Percentiles rank a stretch among this genome's conserved stretches.
phyloP scores from a whole-genome alignment of 176 grass and related monocot genomes.

The Cenchrus fungigraminus region DNA sequence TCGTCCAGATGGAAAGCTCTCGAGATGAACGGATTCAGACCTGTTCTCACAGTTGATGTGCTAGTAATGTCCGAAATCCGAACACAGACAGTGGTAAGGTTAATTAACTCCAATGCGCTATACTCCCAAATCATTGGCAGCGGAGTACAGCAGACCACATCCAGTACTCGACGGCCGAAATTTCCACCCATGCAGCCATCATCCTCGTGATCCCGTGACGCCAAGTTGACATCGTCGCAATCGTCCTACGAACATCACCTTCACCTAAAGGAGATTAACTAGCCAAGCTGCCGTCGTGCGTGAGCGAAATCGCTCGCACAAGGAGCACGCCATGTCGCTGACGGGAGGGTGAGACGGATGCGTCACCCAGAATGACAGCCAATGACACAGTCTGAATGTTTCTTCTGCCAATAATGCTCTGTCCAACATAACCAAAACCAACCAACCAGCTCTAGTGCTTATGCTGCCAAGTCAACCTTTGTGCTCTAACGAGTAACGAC shows the following conservation, averaged over 20 bases:
- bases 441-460: not conserved
- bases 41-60: not conserved
- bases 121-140: too few species aligned
- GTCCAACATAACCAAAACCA: constrained; percentile 1
- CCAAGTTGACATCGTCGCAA: not conserved
- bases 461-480: not conserved
- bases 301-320: not conserved
- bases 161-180: not conserved
- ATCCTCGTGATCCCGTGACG: not conserved
- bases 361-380: not conserved
- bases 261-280: not conserved
- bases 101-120: not conserved
- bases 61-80: not conserved
- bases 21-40: not conserved
- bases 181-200: not conserved
- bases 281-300: not conserved
- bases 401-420: not conserved
- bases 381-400: not conserved
- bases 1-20: not conserved
- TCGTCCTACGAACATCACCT: not conserved
- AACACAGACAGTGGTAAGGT: not conserved
- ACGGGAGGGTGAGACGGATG: not conserved
- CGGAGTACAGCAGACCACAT: too few species aligned
- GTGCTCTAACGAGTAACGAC: not conserved
- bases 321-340: not conserved